Base-by-base conservation (phyloP, 2,329 filamentous ascomycete genomes). In the Xylariaceae sp. region DNA sequence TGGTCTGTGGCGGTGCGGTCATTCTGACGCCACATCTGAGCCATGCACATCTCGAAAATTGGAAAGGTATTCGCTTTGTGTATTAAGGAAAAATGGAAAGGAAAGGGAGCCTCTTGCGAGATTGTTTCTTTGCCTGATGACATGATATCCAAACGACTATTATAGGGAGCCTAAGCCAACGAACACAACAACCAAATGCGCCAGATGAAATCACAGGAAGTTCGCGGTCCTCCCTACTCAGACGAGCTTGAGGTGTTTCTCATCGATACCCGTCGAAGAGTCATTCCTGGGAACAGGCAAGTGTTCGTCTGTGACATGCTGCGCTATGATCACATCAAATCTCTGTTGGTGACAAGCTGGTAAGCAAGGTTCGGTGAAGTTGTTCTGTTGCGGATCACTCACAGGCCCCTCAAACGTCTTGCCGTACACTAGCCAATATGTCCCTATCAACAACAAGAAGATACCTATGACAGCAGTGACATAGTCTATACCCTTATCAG, bases 401-500 rank as follows among this genome's bases (percentile, higher is more conserved):
- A 56, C 55, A 13, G 55, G 55, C 31, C 55, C 55, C 39, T 56
- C 52, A 21, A 57, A 57, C 4, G 43, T 51, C 31, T 53, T 51
- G 36, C 55, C 53, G 31, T 50, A 50, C 8, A 43, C 16, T 15
- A 54, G 14, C 55, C 55, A 57, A 24, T 53, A 57, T 3, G 50
- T 46, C 19, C 49, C 43, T 11, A 56, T 50, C 16, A 56, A 8
- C 26, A 54, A 12, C 5, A 56, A 23, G 43, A 62, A 64, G 2
- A 65, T 63, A 9, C 59, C 58, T 35, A 64, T 61, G 3, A 64
- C 60, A 5, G 52, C 59, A 4, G 55, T 57, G 2, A 64, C 61
- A 28, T 64, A 65, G 34, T 64, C 60, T 62, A 24, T 31, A n/a
- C 31, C 4, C 16, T 17, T 11, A 19, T 47, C 4, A 42, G 42